Evolutionary conservation across 2,329 filamentous ascomycete species (phyloP).

Genomic region (Botryotinia calthae): DNA sequence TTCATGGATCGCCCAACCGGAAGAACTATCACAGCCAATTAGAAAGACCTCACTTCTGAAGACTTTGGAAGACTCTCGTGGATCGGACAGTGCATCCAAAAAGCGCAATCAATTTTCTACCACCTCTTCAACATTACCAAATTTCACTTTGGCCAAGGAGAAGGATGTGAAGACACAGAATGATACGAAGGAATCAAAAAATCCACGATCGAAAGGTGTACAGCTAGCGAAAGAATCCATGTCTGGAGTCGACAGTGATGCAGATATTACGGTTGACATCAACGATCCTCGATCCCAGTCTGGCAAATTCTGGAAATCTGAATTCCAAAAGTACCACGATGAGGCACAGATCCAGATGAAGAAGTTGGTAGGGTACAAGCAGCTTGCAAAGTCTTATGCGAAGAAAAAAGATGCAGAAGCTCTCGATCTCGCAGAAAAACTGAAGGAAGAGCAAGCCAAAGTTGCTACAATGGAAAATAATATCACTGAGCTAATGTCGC

Average conservation of each 20-base stretch:
- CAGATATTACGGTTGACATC: constrained; percentile 67
- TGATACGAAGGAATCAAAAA: constrained; percentile 9
- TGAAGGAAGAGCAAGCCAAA: constrained; percentile 66
- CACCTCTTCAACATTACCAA: constrained; percentile 7
- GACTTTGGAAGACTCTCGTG: constrained; percentile 46
- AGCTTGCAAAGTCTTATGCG: constrained; percentile 74
- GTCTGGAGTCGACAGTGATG: constrained; percentile 45
- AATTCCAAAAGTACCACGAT: constrained; percentile 71
- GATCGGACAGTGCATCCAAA: constrained; percentile 32
- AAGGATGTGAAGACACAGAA: background rate
- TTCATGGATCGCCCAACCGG: constrained; percentile 31
- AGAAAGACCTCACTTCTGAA: constrained; percentile 48
- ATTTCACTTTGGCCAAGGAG: constrained; percentile 4
- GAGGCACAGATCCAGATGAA: constrained; percentile 72
- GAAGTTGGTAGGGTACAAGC: constrained; percentile 76
- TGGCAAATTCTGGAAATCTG: constrained; percentile 75
- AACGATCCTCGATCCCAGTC: constrained; percentile 73
- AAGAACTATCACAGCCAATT: constrained; percentile 25
- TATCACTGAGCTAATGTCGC: constrained; percentile 58
- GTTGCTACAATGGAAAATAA: constrained; percentile 62
- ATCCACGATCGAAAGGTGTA: constrained; percentile 22
- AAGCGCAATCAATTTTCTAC: constrained; percentile 13
- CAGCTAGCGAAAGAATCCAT: constrained; percentile 24
- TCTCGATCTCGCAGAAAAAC: constrained; percentile 60
- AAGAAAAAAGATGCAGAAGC: constrained; percentile 74